Base-by-base conservation (phyloP, 306 rosid species). In the Malus fusca region DNA sequence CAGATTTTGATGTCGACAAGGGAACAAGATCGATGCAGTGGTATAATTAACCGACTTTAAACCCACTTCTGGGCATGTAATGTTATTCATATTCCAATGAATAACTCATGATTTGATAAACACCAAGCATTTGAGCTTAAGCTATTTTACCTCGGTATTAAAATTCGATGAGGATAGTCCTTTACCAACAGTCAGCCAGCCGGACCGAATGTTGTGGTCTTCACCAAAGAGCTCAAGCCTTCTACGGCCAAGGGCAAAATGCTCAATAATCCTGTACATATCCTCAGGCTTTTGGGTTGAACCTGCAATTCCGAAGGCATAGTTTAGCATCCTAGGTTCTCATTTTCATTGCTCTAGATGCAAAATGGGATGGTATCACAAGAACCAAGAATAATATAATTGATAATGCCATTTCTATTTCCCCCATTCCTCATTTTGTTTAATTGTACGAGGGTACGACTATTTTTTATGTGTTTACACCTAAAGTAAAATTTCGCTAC, bases 221-320 rank as follows among this genome's bases (percentile, higher is more conserved):
- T 92, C 99, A 66, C 99, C 99, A 82, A 93, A 93, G 75, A 93
- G 90, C 88, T 93, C 98, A 30, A 96, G 93, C 75, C 99, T 90
- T 86, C 99, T 87, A 77, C 96, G 90, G 85, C 99, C 99, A 78
- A 96, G 99, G 74, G 99, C 94, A 87, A 96, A 96, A 88, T 96
- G 99, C 88, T 96, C 99, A 81, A 96, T 60, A 71, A 96, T 96
- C 90, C 97, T 88, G 74, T 96, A 96, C 99, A 96, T 96, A 73
- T 96, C 99, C 73, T 96, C 99, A 62, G 99, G 99, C 86, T 96
- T 96, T 78, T 88, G 97, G 48, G 99, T 96, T 78, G 98, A 92
- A 86, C 99, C 99, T 96, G 88, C 83, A 78, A 79, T 46, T 77
- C 56, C 71, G 15, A 40, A 22, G 74, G 74, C 44, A 60, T n/a